phyloP scores from a whole-genome alignment of 805 yeast genomes.

The Kregervanrija fluxuum region DNA sequence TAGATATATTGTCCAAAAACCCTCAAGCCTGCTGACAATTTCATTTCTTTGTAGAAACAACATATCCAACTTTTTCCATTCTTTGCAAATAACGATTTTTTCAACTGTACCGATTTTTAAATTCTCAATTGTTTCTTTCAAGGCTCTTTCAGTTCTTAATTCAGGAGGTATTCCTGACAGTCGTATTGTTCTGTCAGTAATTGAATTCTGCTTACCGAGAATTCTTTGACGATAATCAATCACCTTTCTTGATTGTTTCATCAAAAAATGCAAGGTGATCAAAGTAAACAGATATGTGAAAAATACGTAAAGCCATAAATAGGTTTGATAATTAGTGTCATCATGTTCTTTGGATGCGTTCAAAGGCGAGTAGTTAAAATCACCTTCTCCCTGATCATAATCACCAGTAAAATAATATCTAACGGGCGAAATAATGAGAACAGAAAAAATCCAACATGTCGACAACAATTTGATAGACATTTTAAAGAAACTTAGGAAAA shows the following conservation, averaged over 20 bases:
- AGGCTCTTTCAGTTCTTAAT: constrained; percentile 60
- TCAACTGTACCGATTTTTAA: constrained; percentile 76
- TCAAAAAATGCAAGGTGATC: constrained; percentile 50
- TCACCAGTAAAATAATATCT: constrained; percentile 77
- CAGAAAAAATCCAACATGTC: constrained; percentile 61
- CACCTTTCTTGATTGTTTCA: constrained; percentile 65
- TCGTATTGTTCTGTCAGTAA: constrained; percentile 86
- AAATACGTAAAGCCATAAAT: constrained; percentile 78
- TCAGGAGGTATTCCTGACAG: constrained; percentile 85
- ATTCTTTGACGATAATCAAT: constrained; percentile 73
- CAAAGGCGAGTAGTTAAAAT: not conserved
- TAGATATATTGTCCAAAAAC: constrained; percentile 63
- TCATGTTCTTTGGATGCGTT: not conserved
- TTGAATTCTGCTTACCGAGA: constrained; percentile 78
- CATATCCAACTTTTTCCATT: constrained; percentile 71
- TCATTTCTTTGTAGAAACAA: constrained; percentile 53
- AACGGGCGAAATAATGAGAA: constrained; percentile 75
- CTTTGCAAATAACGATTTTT: constrained; percentile 71
- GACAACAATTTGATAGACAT: constrained; percentile 71
- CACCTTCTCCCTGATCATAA: constrained; percentile 53
- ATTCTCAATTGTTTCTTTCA: constrained; percentile 69
- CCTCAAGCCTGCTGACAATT: constrained; percentile 54
- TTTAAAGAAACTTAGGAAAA: constrained; percentile 82
- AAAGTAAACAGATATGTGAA: constrained; percentile 84
- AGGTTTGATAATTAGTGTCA: constrained; percentile 37